Base-by-base conservation (phyloP, 2,329 filamentous ascomycete genomes). In the Coleophoma eucalyptorum region DNA sequence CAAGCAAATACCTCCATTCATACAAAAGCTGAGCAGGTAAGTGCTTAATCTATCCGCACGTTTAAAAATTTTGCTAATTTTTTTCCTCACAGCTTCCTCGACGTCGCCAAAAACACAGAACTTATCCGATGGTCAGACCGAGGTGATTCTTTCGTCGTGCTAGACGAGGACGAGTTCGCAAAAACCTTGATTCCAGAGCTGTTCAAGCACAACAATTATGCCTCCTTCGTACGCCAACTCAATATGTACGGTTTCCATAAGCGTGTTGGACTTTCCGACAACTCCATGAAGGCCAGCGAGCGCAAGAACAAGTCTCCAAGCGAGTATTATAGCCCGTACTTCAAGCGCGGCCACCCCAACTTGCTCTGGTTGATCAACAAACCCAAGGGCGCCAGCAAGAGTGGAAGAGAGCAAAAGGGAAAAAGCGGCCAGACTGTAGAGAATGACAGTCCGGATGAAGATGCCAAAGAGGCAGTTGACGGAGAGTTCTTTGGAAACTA, bases 261-360 rank as follows among this genome's bases (percentile, higher is more conserved):
- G 63, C 87, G 89, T 40, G 89, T 94, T 4, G 89, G 89, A 4
- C 78, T 99, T 16, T 96, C 92, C 4, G 94, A 99, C 69, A 97
- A 97, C 66, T 97, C 92, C 0, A 95, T 99, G 88, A 89, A 94
- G 59, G 92, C 95, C 5, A 97, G 92, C 66, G 94, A 97, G 72
- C 86, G 92, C 55, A 96, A 97, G 68, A 93, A 93, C 67, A 99
- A 99, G 73, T 96, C 91, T 52, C 94, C 94, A 0, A 97, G 92
- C 78, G 94, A 97, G 76, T 99, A 99, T 68, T 92, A 89, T 60
- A 97, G 99, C 67, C 90, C 90, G 10, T 99, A 92, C 72, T 99
- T 99, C 72, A 89, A 91, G 61, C 88, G 91, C 43, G 93, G 92
- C 4, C 87, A 96, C 58, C 92, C 92, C 4, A 95, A 97, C 67